These are phyloP conservation scores for Diaporthe velutina DNA, from an alignment of 2,329 filamentous ascomycete genomes.

Conservation along the genomic window DNA sequence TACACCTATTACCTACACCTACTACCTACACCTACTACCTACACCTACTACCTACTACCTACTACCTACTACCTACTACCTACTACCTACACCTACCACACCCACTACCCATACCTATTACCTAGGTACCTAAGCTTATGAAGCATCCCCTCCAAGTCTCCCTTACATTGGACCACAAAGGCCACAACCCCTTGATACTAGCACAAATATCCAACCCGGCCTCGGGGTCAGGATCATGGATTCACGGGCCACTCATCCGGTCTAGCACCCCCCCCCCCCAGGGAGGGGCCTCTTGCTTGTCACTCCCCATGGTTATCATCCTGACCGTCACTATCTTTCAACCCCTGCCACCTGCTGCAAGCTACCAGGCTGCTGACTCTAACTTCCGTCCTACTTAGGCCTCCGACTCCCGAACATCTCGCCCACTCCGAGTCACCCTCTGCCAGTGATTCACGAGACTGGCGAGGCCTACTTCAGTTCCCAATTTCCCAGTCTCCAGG, in stretches of 20 bases:
- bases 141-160: background rate
- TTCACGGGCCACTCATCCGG: background rate
- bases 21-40: too few species aligned
- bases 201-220: background rate
- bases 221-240: background rate
- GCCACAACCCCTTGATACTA: background rate
- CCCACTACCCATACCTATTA: too few species aligned
- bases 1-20: too few species aligned
- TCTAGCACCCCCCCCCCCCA: background rate
- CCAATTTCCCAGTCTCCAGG: background rate
- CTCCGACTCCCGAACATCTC: background rate
- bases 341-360: too few species aligned
- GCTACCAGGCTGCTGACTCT: background rate
- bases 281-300: too few species aligned
- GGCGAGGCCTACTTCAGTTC: background rate
- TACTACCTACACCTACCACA: too few species aligned
- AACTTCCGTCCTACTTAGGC: background rate
- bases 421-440: background rate
- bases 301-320: background rate
- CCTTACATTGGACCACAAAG: background rate
- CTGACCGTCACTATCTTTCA: background rate
- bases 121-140: too few species aligned
- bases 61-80: too few species aligned
- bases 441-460: slow-evolving; percentile 17
- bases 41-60: too few species aligned